A percentile compares a stretch with the other conserved stretches of the same genome.
Conservation (phyloP, 768 basidiomycete species). For the Glaciozyma martinii region DNA sequence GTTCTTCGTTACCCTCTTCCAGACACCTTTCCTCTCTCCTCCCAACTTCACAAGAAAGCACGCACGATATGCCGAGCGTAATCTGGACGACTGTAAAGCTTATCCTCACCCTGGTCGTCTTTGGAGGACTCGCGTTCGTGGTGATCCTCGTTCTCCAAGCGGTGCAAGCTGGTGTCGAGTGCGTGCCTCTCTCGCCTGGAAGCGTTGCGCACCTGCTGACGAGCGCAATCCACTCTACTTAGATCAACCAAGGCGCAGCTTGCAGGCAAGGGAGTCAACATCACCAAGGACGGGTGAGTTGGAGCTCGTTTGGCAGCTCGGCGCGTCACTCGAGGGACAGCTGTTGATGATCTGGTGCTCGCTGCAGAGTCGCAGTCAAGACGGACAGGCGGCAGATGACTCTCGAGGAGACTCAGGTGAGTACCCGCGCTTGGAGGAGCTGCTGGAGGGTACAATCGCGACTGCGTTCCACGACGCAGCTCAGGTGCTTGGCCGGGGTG, state of each 20-base stretch:
- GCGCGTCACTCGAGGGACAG: neutral
- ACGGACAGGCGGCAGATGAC: conserved; percentile 22
- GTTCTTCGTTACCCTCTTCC: too few relatives aligned
- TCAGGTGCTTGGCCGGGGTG: too few relatives aligned
- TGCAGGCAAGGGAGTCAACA: neutral
- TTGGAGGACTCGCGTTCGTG: neutral
- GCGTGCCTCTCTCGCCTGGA: neutral
- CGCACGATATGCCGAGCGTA: neutral
- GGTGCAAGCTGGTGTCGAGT: neutral
- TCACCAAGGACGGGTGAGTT: neutral
- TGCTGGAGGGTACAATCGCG: neutral
- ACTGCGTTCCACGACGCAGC: too few relatives aligned
- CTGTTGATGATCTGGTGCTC: neutral
- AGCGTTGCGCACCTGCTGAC: neutral
- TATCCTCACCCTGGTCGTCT: neutral
- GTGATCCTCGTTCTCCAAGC: neutral
- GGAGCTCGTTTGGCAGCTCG: neutral
- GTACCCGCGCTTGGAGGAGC: neutral
- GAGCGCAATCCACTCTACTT: too few relatives aligned
- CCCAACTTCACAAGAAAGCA: neutral
- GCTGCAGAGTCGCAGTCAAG: conserved; percentile 12
- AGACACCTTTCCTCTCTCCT: too few relatives aligned
- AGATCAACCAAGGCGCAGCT: neutral
- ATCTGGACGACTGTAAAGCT: neutral
- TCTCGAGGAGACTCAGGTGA: conserved; percentile 16